Base-by-base conservation (phyloP, 1,284 basidiomycete genomes). In the Cryptococcus neoformans region DNA sequence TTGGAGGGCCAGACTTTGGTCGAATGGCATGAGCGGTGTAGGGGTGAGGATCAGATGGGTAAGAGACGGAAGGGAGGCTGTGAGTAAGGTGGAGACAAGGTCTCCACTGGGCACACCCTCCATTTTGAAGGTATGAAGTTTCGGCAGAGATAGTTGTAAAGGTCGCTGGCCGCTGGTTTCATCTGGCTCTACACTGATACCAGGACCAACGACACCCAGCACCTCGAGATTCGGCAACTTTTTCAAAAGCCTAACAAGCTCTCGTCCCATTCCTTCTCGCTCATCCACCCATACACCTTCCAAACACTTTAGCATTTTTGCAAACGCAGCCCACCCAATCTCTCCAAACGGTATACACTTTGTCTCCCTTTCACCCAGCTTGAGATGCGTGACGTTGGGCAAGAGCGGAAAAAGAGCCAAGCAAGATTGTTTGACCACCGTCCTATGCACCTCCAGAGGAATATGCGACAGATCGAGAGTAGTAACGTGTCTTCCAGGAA, bases 401-500 rank as follows among this genome's bases (percentile, higher is more conserved):
- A 62, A n/a, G 37, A 54, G 38, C 9, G 59, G 59, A 2, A 60
- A 57, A 5, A 58, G 44, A 11, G 46, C 4, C 54, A 58, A 3
- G 60, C 60, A 12, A 44, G 52, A 11, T 51, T 53, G n/a, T 66
- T 51, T 5, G 37, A 75, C 72, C 28, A 83, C 83, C 47, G 89
- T 72, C 74, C 90, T 86, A 42, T 61, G 56, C 2, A 56, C 74
- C 9, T 72, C 69, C 41, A 85, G 79, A 1, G 59, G 41, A 79
- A 90, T 66, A 35, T 78, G 75, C 6, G 87, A 85, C 14, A 93
- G 75, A 70, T 92, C 86, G 28, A 93, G 79, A 5, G 74, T 74
- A 53, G 85, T 86, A 3, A 92, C 83, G 87, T 89, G 92, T 67
- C 90, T 83, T 34, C 90, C 90, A 1, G 90, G 90, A 0, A 86